Evolutionary conservation across 257 asterid species (phyloP).

Genomic region (Solanum raphanifolium): DNA sequence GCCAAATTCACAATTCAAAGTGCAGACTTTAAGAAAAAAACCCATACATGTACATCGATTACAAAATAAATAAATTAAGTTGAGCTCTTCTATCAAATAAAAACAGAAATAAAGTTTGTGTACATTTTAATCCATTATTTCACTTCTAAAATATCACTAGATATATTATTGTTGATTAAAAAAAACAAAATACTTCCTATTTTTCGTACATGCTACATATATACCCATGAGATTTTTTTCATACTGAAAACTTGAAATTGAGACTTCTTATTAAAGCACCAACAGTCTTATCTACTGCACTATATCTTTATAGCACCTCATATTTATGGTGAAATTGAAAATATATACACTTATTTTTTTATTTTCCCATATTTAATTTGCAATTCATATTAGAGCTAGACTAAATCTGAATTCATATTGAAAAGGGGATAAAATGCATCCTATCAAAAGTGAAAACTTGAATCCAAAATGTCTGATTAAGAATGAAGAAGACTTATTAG

Average conservation of each 20-base stretch:
- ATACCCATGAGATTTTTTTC: too few relatives aligned
- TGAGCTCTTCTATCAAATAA: rapidly evolving
- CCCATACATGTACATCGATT: not conserved
- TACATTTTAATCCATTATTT: not conserved
- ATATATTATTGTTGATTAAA: not conserved
- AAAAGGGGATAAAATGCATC: too few relatives aligned
- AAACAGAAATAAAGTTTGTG: not conserved
- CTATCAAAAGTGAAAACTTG: too few relatives aligned
- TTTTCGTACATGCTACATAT: not conserved
- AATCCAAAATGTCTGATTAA: too few relatives aligned
- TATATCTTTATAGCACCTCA: too few relatives aligned
- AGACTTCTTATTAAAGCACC: too few relatives aligned
- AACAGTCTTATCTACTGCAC: not conserved
- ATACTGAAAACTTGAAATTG: too few relatives aligned
- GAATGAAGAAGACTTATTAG: too few relatives aligned
- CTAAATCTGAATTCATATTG: too few relatives aligned
- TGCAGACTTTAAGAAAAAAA: not conserved
- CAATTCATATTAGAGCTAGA: too few relatives aligned
- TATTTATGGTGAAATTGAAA: not conserved
- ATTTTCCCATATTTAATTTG: too few relatives aligned
- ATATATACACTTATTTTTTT: too few relatives aligned
- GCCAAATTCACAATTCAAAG: not conserved
- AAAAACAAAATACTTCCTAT: not conserved
- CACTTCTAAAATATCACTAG: not conserved
- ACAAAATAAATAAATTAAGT: not conserved